Percentiles rank a stretch among this genome's conserved stretches.
phyloP scores from a whole-genome alignment of 2,329 filamentous ascomycete species.

The Hypoxylon sp. region DNA sequence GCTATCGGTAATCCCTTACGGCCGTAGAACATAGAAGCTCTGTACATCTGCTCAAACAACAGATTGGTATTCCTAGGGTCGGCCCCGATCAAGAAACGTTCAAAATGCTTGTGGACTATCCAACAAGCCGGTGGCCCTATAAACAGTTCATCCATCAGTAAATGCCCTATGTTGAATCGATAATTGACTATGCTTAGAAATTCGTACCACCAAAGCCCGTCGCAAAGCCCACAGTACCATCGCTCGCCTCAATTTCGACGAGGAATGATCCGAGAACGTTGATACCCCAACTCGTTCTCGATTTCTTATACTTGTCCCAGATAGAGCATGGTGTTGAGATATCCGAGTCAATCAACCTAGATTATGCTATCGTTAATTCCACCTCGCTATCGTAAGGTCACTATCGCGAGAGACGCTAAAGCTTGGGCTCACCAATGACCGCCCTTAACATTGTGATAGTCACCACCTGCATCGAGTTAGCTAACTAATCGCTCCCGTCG shows the following conservation, averaged over 20 bases:
- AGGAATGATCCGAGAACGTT: constrained; percentile 95
- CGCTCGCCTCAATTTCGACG: constrained; percentile 87
- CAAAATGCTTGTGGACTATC: constrained; percentile 94
- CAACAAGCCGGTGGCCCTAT: constrained; percentile 89
- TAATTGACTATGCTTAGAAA: constrained; percentile 36
- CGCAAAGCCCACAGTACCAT: constrained; percentile 94
- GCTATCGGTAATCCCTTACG: constrained; percentile 91
- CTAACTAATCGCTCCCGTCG: constrained; percentile 15
- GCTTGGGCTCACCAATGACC: constrained; percentile 71
- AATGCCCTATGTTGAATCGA: constrained; percentile 1
- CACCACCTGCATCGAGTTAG: constrained; percentile 70
- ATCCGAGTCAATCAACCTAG: constrained; percentile 89
- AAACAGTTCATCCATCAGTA: constrained; percentile 24
- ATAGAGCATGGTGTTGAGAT: constrained; percentile 94
- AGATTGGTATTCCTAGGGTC: constrained; percentile 93
- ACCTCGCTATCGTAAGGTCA: background rate
- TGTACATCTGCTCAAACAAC: constrained; percentile 97
- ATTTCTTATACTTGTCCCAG: constrained; percentile 90
- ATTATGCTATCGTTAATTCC: constrained; percentile 15
- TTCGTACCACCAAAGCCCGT: constrained; percentile 85
- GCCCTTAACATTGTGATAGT: constrained; percentile 92
- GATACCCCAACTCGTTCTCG: constrained; percentile 93
- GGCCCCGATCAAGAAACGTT: constrained; percentile 89
- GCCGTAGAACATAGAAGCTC: constrained; percentile 95
- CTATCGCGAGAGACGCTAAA: background rate